These are phyloP conservation scores for Taiozyma sp. DNA, from an alignment of 1,139 yeast genomes.

Conservation along the genomic window DNA sequence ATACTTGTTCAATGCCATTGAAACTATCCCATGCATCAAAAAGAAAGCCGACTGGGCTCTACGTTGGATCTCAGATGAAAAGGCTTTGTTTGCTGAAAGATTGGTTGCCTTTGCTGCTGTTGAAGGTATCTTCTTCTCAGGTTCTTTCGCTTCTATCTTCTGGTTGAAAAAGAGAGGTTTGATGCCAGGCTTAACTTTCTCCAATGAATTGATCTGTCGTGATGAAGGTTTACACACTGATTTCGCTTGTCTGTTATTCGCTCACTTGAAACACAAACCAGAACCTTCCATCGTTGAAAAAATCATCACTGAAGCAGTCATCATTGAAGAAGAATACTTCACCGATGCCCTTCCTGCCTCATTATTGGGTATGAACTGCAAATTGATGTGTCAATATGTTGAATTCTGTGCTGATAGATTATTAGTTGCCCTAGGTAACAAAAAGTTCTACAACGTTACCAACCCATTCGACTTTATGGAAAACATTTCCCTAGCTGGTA, in stretches of 20 bases:
- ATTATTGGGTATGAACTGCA: constrained; percentile 88
- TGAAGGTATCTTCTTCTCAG: constrained; percentile 97
- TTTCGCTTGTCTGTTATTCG: constrained; percentile 91
- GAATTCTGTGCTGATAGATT: constrained; percentile 97
- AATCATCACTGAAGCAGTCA: constrained; percentile 93
- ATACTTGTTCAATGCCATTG: constrained; percentile 88
- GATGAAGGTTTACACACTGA: constrained; percentile 99
- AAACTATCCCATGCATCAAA: constrained; percentile 87
- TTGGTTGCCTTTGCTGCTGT: constrained; percentile 98
- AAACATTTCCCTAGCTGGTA: constrained; percentile 94
- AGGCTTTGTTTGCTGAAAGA: constrained; percentile 90
- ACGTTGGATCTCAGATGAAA: constrained; percentile 87
- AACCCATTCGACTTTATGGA: constrained; percentile 99
- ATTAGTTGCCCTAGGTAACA: constrained; percentile 82
- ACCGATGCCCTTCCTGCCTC: constrained; percentile 91
- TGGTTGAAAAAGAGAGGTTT: constrained; percentile 97
- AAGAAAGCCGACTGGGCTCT: constrained; percentile 98
- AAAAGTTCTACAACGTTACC: constrained; percentile 77
- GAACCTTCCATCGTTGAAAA: constrained; percentile 67
- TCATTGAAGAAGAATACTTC: constrained; percentile 88
- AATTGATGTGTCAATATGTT: constrained; percentile 94
- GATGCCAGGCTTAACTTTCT: constrained; percentile 97
- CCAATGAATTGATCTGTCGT: constrained; percentile 94
- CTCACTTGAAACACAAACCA: constrained; percentile 90
- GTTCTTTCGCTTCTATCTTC: constrained; percentile 96